A percentile compares a stretch with the other conserved stretches of the same genome.
phyloP scores from a whole-genome alignment of 176 grass and related monocot species.

The Saccharum officinarum region DNA sequence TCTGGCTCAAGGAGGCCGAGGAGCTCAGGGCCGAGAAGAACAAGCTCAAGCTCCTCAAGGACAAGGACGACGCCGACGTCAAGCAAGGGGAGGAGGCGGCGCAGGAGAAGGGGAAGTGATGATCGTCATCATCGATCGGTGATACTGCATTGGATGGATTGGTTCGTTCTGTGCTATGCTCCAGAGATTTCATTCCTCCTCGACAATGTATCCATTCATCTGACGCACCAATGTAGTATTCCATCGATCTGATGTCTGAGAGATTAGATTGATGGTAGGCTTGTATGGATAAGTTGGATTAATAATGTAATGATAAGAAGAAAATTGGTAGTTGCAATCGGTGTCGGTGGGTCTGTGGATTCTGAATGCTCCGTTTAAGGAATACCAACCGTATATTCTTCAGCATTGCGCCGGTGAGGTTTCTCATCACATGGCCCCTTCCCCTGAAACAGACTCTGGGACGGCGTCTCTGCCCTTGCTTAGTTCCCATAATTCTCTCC shows the following conservation, averaged over 20 bases:
- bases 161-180: neutral
- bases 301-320: neutral
- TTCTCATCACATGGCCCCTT: no score
- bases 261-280: neutral
- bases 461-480: no score
- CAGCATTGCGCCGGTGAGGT: no score
- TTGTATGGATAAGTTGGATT: neutral
- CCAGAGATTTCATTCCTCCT: neutral
- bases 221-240: conserved; percentile 1
- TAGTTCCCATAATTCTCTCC: no score
- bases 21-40: conserved; percentile 57
- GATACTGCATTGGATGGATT: conserved; percentile 31
- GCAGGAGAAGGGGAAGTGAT: conserved; percentile 25
- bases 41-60: conserved; percentile 9
- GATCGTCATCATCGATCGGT: neutral
- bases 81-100: neutral
- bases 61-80: neutral
- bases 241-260: neutral
- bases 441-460: no score
- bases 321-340: neutral
- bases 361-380: neutral
- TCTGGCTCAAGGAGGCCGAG: conserved; percentile 66
- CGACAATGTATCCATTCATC: neutral
- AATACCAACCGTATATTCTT: neutral
- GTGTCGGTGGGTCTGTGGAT: neutral